A percentile compares a stretch with the other conserved stretches of the same genome.
These are phyloP conservation scores for Stagonosporopsis cucurbitacearum DNA, from an alignment of 2,329 filamentous ascomycete genomes.

Conservation along the genomic window DNA sequence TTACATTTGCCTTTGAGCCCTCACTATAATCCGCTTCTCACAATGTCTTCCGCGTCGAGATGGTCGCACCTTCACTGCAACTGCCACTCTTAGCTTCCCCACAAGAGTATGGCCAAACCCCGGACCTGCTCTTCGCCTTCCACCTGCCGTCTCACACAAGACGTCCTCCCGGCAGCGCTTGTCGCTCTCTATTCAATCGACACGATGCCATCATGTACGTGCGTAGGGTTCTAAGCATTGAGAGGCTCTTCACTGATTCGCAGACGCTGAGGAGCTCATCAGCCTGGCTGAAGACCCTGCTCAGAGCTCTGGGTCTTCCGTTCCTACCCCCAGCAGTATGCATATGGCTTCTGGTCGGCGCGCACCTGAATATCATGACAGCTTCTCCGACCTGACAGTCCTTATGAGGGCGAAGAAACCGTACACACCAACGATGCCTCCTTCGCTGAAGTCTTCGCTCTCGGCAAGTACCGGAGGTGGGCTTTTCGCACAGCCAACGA, in stretches of 20 bases:
- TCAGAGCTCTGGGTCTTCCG: background rate
- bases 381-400: constrained; percentile 25
- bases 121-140: background rate
- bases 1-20: background rate
- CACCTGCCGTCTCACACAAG: background rate
- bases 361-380: constrained; percentile 16
- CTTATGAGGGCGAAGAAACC: constrained; percentile 31
- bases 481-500: background rate
- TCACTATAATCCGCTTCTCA: background rate
- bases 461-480: constrained; percentile 1
- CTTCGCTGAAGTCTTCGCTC: background rate
- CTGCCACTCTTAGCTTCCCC: background rate
- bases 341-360: background rate
- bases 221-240: background rate
- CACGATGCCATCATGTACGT: constrained; percentile 12
- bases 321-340: background rate
- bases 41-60: background rate
- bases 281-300: constrained; percentile 9
- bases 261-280: constrained; percentile 21
- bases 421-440: constrained; percentile 3
- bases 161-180: background rate
- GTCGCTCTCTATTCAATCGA: background rate
- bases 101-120: background rate
- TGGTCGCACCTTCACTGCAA: constrained; percentile 3
- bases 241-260: background rate